Evolutionary conservation across 192 early-diverging fungal genomes (phyloP).

Genomic region (Entomortierella parvispora): DNA sequence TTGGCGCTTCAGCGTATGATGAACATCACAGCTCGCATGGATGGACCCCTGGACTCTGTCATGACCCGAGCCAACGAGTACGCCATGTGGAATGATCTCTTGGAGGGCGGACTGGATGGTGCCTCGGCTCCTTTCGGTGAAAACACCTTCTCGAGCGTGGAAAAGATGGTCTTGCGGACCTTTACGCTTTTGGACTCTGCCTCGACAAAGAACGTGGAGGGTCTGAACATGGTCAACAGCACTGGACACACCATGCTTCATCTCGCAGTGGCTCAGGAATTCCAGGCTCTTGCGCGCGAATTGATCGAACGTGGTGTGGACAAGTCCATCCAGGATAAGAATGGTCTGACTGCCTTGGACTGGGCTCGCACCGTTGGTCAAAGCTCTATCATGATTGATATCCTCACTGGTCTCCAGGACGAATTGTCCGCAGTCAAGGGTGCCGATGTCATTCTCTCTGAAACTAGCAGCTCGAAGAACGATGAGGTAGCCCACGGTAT

Average conservation of each 20-base stretch:
- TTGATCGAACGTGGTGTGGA: constrained; percentile 28
- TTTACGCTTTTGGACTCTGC: constrained; percentile 28
- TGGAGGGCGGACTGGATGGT: constrained; percentile 18
- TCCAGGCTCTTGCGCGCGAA: constrained; percentile 21
- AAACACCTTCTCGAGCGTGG: constrained; percentile 19
- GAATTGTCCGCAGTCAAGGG: background rate
- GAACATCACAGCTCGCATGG: constrained; percentile 49
- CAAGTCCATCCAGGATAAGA: constrained; percentile 35
- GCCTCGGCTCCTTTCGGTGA: constrained; percentile 6
- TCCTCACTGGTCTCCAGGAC: constrained; percentile 8
- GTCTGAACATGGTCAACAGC: constrained; percentile 29
- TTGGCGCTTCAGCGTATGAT: constrained; percentile 49
- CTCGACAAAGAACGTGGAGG: constrained; percentile 27
- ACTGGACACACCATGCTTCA: constrained; percentile 50
- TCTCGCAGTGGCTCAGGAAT: constrained; percentile 35
- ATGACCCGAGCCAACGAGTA: constrained; percentile 45
- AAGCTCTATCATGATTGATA: constrained; percentile 21
- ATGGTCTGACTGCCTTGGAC: constrained; percentile 39
- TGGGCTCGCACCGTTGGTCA: constrained; percentile 23
- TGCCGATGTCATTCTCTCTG: constrained; percentile 1
- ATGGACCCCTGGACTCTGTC: constrained; percentile 45
- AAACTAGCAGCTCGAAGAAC: constrained; percentile 7
- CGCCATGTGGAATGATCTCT: constrained; percentile 41
- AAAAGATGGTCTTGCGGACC: constrained; percentile 36
- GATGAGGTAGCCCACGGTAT: constrained; percentile 26